Evolutionary conservation across 2,329 filamentous ascomycete genomes (phyloP).

Genomic region (Talaromyces amestolkiae): DNA sequence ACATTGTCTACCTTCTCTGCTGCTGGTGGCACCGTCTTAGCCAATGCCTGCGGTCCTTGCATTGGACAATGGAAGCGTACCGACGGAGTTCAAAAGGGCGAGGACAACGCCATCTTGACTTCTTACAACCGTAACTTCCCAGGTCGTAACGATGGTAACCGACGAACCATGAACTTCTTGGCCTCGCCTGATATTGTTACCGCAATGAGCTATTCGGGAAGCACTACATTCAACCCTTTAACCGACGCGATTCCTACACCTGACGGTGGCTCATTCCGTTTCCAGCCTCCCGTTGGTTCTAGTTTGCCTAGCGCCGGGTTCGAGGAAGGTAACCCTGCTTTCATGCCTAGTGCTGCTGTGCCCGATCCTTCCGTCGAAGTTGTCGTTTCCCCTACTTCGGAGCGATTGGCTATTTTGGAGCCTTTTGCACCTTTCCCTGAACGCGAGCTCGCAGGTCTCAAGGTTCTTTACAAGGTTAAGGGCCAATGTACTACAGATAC

Average conservation of each 20-base stretch:
- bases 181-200: slow-evolving; percentile 96
- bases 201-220: slow-evolving; percentile 88
- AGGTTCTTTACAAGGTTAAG: slow-evolving; percentile 91
- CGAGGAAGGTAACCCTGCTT: slow-evolving; percentile 69
- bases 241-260: slow-evolving; percentile 80
- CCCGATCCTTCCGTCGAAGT: slow-evolving; percentile 71
- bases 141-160: slow-evolving; percentile 94
- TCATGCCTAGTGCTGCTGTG: slow-evolving; percentile 69
- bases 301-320: slow-evolving; percentile 71
- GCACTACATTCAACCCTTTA: slow-evolving; percentile 93
- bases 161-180: slow-evolving; percentile 97
- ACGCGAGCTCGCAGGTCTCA: slow-evolving; percentile 70
- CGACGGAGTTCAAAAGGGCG: slow-evolving; percentile 79
- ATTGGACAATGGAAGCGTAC: slow-evolving; percentile 95
- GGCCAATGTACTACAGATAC: slow-evolving; percentile 99
- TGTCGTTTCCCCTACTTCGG: slow-evolving; percentile 79
- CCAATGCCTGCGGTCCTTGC: slow-evolving; percentile 92
- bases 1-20: slow-evolving; percentile 81
- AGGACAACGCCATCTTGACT: slow-evolving; percentile 88
- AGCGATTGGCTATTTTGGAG: slow-evolving; percentile 84
- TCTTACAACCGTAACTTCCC: slow-evolving; percentile 99
- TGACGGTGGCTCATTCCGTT: slow-evolving; percentile 78
- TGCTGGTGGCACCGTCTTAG: slow-evolving; percentile 83
- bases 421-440: slow-evolving; percentile 83
- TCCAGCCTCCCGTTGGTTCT: slow-evolving; percentile 67